A percentile compares a stretch with the other conserved stretches of the same genome.
phyloP scores from a whole-genome alignment of 2,329 filamentous ascomycete genomes.

The Calonectria hawksworthii region DNA sequence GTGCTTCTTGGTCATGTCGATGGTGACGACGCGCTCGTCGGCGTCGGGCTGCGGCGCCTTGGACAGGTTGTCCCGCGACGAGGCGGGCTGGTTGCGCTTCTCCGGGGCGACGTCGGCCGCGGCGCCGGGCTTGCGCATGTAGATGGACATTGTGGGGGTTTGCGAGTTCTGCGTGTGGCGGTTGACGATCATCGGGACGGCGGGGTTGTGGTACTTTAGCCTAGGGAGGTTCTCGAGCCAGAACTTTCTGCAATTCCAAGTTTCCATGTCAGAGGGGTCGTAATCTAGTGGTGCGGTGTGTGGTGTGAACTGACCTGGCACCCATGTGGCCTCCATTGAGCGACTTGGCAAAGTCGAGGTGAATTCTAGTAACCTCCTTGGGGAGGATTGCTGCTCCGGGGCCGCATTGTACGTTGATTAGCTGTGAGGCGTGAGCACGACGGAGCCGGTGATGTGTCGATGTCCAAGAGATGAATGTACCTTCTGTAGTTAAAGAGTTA shows the following conservation, averaged over 20 bases:
- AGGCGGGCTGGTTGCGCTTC: conserved; percentile 57
- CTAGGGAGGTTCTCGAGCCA: conserved; percentile 86
- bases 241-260: conserved; percentile 77
- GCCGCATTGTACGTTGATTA: conserved; percentile 82
- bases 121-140: conserved; percentile 63
- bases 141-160: conserved; percentile 75
- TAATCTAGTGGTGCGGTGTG: neutral
- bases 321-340: conserved; percentile 79
- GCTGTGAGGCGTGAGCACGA: conserved; percentile 61
- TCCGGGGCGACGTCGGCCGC: conserved; percentile 38
- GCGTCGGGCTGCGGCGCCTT: conserved; percentile 63
- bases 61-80: conserved; percentile 62
- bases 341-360: conserved; percentile 77
- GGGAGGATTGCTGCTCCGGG: conserved; percentile 88
- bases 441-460: conserved; percentile 29
- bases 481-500: conserved; percentile 54
- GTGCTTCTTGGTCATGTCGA: conserved; percentile 75
- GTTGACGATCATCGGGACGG: conserved; percentile 85
- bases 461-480: conserved; percentile 50
- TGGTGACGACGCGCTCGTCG: conserved; percentile 65
- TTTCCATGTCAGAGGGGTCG: neutral
- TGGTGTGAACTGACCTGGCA: conserved; percentile 68
- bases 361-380: conserved; percentile 79
- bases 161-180: conserved; percentile 71
- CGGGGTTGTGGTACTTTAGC: conserved; percentile 95